phyloP scores from a whole-genome alignment of 2,329 filamentous ascomycete genomes.

The Neonectria coccinea region DNA sequence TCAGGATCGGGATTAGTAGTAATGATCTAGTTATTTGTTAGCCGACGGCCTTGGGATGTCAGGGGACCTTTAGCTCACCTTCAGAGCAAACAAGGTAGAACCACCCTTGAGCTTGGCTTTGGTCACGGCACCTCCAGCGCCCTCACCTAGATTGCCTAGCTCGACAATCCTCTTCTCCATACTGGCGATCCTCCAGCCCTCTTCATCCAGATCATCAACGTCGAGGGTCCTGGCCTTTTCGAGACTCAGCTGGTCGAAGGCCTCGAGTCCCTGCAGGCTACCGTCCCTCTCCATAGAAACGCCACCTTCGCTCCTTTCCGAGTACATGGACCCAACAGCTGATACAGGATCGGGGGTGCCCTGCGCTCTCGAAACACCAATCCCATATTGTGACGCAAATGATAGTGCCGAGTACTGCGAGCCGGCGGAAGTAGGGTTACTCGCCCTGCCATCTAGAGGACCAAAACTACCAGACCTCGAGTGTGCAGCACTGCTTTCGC shows the following conservation, averaged over 20 bases:
- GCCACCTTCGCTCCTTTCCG: slow-evolving; percentile 81
- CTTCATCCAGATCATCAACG: slow-evolving; percentile 94
- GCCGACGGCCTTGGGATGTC: slow-evolving; percentile 15
- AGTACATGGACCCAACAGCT: slow-evolving; percentile 87
- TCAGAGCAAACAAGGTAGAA: slow-evolving; percentile 94
- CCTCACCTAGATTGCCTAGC: slow-evolving; percentile 90
- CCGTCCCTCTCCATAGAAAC: slow-evolving; percentile 84
- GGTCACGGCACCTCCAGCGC: slow-evolving; percentile 95
- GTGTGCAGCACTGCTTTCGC: slow-evolving; percentile 82
- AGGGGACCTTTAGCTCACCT: slow-evolving; percentile 68
- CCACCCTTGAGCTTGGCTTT: slow-evolving; percentile 89
- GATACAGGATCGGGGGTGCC: slow-evolving; percentile 87
- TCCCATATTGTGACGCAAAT: slow-evolving; percentile 79
- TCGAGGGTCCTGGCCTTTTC: slow-evolving; percentile 88
- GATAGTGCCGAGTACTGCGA: slow-evolving; percentile 87
- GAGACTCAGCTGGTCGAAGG: slow-evolving; percentile 82
- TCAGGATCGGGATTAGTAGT: slow-evolving; percentile 98
- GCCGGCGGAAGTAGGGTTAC: slow-evolving; percentile 87
- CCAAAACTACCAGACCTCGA: slow-evolving; percentile 89
- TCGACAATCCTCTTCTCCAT: slow-evolving; percentile 89
- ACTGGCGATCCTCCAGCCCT: slow-evolving; percentile 94
- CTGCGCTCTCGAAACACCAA: slow-evolving; percentile 72
- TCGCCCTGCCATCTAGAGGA: slow-evolving; percentile 77
- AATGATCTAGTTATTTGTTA: slow-evolving; percentile 76
- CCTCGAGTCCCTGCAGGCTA: slow-evolving; percentile 81